Percentiles rank a stretch among this genome's conserved stretches.
Evolutionary conservation across 306 rosid species (phyloP).

Genomic region (Cicer arietinum): DNA sequence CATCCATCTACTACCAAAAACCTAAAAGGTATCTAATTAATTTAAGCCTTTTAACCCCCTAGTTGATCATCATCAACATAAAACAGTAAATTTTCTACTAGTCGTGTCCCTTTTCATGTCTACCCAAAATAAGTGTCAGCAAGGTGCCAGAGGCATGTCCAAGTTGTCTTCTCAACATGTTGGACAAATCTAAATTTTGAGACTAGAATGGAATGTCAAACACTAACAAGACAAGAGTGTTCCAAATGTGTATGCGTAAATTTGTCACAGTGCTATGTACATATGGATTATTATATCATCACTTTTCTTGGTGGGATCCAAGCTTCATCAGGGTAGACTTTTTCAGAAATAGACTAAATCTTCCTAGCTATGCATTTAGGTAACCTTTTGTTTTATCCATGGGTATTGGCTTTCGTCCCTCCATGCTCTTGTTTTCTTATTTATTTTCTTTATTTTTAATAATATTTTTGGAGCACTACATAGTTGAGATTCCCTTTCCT

Average conservation of each 20-base stretch:
- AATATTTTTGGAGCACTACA: neutral
- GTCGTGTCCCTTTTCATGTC: neutral
- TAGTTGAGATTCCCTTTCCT: neutral
- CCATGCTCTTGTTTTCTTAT: neutral
- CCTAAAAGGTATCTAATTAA: neutral
- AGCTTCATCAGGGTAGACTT: neutral
- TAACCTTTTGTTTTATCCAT: too few species aligned
- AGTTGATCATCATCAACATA: neutral
- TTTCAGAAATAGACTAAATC: neutral
- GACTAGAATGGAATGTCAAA: neutral
- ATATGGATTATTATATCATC: neutral
- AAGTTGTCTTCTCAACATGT: neutral
- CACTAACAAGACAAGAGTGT: neutral
- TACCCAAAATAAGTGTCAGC: neutral
- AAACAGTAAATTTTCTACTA: too few species aligned
- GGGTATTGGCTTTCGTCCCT: too few species aligned
- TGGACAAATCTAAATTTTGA: neutral
- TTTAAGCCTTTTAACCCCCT: neutral
- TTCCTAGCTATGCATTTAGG: neutral
- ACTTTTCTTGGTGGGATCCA: neutral
- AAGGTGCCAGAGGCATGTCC: neutral
- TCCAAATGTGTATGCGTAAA: slow-evolving; percentile 5
- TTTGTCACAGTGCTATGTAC: neutral
- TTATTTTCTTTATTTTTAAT: neutral
- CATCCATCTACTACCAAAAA: neutral